Evolutionary conservation across 2,329 filamentous ascomycete genomes (phyloP).

Genomic region (Colletotrichum sublineola): DNA sequence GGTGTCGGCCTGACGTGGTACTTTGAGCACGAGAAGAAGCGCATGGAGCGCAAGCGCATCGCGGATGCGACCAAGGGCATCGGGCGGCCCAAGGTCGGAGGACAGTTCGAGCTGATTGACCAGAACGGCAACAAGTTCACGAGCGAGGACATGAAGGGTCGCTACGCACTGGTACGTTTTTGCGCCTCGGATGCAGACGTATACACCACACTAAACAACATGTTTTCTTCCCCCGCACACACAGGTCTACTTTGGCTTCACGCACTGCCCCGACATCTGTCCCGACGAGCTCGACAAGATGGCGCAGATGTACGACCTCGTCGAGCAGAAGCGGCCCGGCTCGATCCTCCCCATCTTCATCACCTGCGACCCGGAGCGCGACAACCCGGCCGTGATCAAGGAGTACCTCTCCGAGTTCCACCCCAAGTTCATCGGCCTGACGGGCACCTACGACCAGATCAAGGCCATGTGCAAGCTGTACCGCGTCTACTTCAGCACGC

Average conservation of each 20-base stretch:
- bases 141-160: constrained; percentile 85
- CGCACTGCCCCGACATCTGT: constrained; percentile 98
- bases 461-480: constrained; percentile 96
- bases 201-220: neutral
- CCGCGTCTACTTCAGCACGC: constrained; percentile 96
- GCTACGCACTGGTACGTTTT: constrained; percentile 78
- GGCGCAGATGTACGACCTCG: constrained; percentile 90
- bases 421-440: constrained; percentile 85
- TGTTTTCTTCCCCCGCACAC: neutral
- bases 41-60: constrained; percentile 89
- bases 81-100: constrained; percentile 92
- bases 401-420: constrained; percentile 94
- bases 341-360: constrained; percentile 87
- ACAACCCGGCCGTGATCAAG: constrained; percentile 87
- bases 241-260: constrained; percentile 99
- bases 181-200: neutral
- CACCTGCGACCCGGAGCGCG: constrained; percentile 93
- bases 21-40: constrained; percentile 92
- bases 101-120: constrained; percentile 84
- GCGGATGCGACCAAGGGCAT: constrained; percentile 94
- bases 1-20: constrained; percentile 86
- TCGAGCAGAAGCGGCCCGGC: constrained; percentile 65
- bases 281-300: constrained; percentile 99
- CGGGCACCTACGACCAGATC: constrained; percentile 92
- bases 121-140: constrained; percentile 84